phyloP scores from a whole-genome alignment of 257 asterid species.

The Scutellaria barbata region DNA sequence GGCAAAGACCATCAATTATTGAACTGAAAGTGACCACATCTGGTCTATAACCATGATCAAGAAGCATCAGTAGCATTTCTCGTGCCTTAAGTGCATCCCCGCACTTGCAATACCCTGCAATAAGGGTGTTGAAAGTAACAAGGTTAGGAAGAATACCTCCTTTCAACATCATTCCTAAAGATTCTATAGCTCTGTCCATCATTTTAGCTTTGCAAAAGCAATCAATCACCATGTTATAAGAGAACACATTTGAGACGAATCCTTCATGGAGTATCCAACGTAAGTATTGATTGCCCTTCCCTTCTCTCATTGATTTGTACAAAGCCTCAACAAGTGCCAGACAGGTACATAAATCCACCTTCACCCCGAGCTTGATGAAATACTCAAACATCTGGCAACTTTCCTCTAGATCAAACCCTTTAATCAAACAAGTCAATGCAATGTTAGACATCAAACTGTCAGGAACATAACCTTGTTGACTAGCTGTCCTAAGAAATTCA shows the following conservation, averaged over 20 bases:
- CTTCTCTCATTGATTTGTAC: slow-evolving; percentile 57
- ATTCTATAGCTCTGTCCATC: slow-evolving; percentile 63
- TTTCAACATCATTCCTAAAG: slow-evolving; percentile 59
- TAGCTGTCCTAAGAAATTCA: slow-evolving; percentile 51
- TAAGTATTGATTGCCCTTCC: slow-evolving; percentile 59
- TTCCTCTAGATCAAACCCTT: slow-evolving; percentile 65
- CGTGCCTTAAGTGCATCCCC: slow-evolving; percentile 58
- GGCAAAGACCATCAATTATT: slow-evolving; percentile 80
- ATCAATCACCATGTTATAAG: slow-evolving; percentile 77
- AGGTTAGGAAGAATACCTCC: slow-evolving; percentile 65
- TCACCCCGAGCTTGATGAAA: slow-evolving; percentile 52
- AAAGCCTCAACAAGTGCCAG: slow-evolving; percentile 64
- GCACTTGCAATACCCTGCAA: slow-evolving; percentile 69
- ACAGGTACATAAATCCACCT: slow-evolving; percentile 58
- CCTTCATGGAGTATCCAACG: slow-evolving; percentile 54
- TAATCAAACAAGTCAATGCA: slow-evolving; percentile 62
- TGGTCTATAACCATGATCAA: slow-evolving; percentile 64
- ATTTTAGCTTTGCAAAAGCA: slow-evolving; percentile 80
- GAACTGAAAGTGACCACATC: slow-evolving; percentile 81
- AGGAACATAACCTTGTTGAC: slow-evolving; percentile 63
- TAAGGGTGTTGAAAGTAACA: slow-evolving; percentile 78
- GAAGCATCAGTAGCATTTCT: slow-evolving; percentile 60
- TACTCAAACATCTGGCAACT: slow-evolving; percentile 62
- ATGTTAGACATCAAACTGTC: slow-evolving; percentile 64
- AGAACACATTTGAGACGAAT: slow-evolving; percentile 51